Conservation (phyloP, 192 early-diverging fungal genomes). For the Anaeromyces robustus region DNA sequence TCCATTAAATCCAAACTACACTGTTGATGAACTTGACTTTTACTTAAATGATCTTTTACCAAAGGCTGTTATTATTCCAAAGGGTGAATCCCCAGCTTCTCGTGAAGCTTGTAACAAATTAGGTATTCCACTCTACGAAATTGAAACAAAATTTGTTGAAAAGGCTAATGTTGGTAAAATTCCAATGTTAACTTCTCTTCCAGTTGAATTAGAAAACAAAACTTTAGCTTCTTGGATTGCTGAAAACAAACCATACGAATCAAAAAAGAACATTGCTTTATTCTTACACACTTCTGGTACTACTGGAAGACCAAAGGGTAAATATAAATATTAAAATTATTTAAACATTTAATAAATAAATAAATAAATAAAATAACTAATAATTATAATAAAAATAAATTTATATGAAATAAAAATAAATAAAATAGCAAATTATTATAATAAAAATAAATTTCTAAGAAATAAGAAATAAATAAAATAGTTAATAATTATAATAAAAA, state of each 20-base stretch:
- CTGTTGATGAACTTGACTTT: constrained; percentile 53
- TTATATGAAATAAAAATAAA: no score
- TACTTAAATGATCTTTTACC: constrained; percentile 55
- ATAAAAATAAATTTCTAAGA: no score
- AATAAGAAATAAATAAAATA: no score
- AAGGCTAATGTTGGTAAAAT: background rate
- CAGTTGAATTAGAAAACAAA: background rate
- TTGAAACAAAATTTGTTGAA: constrained; percentile 23
- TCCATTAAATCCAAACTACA: constrained; percentile 55
- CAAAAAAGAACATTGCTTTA: constrained; percentile 23
- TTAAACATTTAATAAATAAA: no score
- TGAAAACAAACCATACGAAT: background rate
- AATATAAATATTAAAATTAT: background rate
- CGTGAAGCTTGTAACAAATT: constrained; percentile 30
- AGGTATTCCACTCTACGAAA: constrained; percentile 35
- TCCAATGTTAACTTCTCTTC: background rate
- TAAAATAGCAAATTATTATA: no score
- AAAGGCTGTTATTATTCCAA: constrained; percentile 44
- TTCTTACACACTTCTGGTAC: constrained; percentile 72
- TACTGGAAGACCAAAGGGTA: constrained; percentile 56
- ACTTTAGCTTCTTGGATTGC: background rate
- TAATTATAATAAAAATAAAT: no score
- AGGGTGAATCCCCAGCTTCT: constrained; percentile 29
- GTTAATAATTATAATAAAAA: no score
- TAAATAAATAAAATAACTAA: no score